Evolutionary conservation across 805 yeast genomes (phyloP).

Genomic region (Pichia thaimueangensis): DNA sequence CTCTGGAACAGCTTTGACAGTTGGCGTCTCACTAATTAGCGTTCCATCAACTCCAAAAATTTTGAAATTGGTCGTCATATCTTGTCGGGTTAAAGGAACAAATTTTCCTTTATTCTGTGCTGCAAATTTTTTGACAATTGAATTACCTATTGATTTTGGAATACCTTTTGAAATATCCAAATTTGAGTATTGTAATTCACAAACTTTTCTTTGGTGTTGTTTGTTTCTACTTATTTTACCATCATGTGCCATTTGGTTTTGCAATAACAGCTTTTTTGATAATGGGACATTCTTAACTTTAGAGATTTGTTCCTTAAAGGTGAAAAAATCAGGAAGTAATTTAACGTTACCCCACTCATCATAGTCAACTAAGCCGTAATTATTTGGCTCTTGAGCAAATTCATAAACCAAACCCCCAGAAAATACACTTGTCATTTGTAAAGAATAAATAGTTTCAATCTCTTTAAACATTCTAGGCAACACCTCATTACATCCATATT

Average conservation of each 20-base stretch:
- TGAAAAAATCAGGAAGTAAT: constrained; percentile 37
- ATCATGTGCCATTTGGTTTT: constrained; percentile 12
- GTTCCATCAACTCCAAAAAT: constrained; percentile 42
- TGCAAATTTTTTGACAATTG: constrained; percentile 9
- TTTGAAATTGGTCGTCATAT: constrained; percentile 35
- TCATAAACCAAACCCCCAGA: constrained; percentile 86
- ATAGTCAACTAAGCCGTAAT: constrained; percentile 65
- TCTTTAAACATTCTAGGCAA: constrained; percentile 77
- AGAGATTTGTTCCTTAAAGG: constrained; percentile 39
- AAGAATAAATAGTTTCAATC: constrained; percentile 59
- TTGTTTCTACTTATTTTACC: constrained; percentile 1
- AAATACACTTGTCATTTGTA: constrained; percentile 67
- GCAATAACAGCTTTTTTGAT: constrained; percentile 18
- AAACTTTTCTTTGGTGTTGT: constrained; percentile 19
- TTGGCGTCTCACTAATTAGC: constrained; percentile 16
- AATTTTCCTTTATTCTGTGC: constrained; percentile 38
- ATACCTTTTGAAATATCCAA: constrained; percentile 36
- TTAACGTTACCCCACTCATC: constrained; percentile 37
- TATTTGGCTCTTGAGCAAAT: constrained; percentile 70
- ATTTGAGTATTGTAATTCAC: constrained; percentile 37
- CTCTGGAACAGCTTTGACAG: constrained; percentile 24
- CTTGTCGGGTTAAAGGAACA: constrained; percentile 38
- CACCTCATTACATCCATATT: constrained; percentile 85
- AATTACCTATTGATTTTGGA: constrained; percentile 36
- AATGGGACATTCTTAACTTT: constrained; percentile 26